Percentiles rank a stretch among this genome's conserved stretches.
These are phyloP conservation scores for Didymella arachidicola DNA, from an alignment of 2,329 filamentous ascomycete genomes.

Conservation along the genomic window DNA sequence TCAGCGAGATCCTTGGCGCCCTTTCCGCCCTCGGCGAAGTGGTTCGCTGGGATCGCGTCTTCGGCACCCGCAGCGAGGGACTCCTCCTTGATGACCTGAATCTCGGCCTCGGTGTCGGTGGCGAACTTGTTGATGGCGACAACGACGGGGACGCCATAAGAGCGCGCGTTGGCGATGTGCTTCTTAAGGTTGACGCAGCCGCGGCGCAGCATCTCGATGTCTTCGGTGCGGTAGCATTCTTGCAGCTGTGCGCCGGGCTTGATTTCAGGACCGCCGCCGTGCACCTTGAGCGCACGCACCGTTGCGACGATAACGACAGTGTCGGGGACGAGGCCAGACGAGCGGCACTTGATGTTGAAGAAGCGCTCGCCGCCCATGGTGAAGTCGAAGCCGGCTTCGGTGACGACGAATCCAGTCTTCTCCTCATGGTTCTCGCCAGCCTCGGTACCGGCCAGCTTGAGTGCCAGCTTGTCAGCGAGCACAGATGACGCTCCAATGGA, in stretches of 20 bases:
- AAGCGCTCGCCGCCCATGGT: conserved; percentile 99
- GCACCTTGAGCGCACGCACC: conserved; percentile 93
- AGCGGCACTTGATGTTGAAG: conserved; percentile 99
- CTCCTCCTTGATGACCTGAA: conserved; percentile 87
- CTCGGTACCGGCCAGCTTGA: conserved; percentile 96
- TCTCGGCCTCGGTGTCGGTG: conserved; percentile 92
- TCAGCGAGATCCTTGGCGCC: conserved; percentile 89
- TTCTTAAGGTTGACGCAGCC: conserved; percentile 96
- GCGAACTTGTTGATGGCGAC: conserved; percentile 97
- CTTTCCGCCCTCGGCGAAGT: conserved; percentile 94
- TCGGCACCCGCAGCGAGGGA: conserved; percentile 90
- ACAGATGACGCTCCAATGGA: conserved; percentile 96
- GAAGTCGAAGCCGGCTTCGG: conserved; percentile 98
- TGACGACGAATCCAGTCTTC: conserved; percentile 92
- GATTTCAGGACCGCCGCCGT: conserved; percentile 95
- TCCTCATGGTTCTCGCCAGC: conserved; percentile 82
- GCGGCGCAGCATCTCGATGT: conserved; percentile 85
- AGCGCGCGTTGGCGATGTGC: conserved; percentile 88
- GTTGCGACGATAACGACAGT: conserved; percentile 95
- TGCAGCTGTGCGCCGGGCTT: conserved; percentile 83
- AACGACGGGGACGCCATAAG: conserved; percentile 90
- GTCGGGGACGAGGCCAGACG: conserved; percentile 90
- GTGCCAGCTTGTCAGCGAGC: conserved; percentile 89
- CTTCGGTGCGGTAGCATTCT: conserved; percentile 90
- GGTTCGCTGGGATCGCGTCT: conserved; percentile 91